Percentiles rank a stretch among this genome's conserved stretches.
Conservation (phyloP, 2,329 filamentous ascomycete genomes). For the Diaporthe capsici region DNA sequence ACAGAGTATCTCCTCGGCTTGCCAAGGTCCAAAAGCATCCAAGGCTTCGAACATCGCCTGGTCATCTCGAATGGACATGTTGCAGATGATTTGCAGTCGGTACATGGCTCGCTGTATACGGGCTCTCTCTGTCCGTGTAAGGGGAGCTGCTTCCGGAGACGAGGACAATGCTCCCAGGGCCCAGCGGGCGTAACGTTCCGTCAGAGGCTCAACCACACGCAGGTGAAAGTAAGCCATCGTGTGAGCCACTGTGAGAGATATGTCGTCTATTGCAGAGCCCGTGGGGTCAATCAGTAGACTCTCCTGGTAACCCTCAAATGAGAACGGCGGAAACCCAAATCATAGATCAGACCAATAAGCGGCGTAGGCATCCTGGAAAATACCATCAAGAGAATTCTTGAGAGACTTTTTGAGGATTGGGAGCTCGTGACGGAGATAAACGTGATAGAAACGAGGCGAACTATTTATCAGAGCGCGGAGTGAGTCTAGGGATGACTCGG, state of each 20-base stretch:
- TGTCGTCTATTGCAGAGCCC: neutral
- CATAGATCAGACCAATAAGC: neutral
- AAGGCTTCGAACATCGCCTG: neutral
- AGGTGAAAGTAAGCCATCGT: constrained; percentile 35
- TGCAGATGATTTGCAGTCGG: constrained; percentile 33
- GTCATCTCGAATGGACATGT: neutral
- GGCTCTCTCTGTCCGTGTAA: constrained; percentile 29
- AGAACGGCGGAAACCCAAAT: neutral
- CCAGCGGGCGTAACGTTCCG: constrained; percentile 40
- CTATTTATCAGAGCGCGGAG: neutral
- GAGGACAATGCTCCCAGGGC: constrained; percentile 36
- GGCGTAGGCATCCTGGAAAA: neutral
- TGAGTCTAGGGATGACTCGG: neutral
- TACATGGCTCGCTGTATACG: constrained; percentile 39
- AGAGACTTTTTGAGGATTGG: neutral
- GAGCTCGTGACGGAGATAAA: neutral
- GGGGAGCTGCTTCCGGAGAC: neutral
- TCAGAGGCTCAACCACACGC: constrained; percentile 40
- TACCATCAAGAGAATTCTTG: neutral
- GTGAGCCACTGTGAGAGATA: neutral
- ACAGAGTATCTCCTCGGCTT: constrained; percentile 13
- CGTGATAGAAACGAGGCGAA: constrained; percentile 6
- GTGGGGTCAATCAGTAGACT: neutral
- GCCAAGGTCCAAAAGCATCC: constrained; percentile 10
- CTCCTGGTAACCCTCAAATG: constrained; percentile 8